Conservation (phyloP, 768 basidiomycete genomes). For the Leccinum aurantiacum region DNA sequence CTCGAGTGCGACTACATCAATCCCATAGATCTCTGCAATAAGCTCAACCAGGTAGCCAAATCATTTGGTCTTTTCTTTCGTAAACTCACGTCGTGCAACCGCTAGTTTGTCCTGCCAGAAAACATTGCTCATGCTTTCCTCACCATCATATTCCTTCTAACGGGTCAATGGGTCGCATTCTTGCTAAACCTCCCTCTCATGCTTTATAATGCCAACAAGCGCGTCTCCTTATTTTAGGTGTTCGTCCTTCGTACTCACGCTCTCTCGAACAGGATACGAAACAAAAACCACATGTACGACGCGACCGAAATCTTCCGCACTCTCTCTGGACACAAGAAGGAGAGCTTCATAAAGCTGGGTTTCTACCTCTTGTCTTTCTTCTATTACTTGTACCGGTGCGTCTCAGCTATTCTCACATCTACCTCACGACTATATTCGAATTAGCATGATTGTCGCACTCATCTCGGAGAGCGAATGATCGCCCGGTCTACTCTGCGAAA, state of each 20-base stretch:
- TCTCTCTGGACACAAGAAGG: slow-evolving; percentile 90
- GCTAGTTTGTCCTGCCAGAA: slow-evolving; percentile 95
- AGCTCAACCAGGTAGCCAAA: slow-evolving; percentile 85
- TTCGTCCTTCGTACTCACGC: neutral
- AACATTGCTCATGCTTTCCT: slow-evolving; percentile 94
- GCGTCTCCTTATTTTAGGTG: slow-evolving; percentile 31
- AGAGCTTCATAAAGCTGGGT: slow-evolving; percentile 92
- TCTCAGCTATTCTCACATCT: slow-evolving; percentile 9
- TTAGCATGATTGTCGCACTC: slow-evolving; percentile 83
- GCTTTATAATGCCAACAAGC: slow-evolving; percentile 94
- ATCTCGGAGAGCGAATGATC: slow-evolving; percentile 73
- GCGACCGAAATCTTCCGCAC: slow-evolving; percentile 99
- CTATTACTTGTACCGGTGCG: slow-evolving; percentile 88
- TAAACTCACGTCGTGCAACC: neutral
- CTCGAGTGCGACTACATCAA: slow-evolving; percentile 99
- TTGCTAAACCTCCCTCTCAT: slow-evolving; percentile 87
- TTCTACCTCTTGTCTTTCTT: slow-evolving; percentile 92
- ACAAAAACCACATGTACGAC: slow-evolving; percentile 97
- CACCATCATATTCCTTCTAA: slow-evolving; percentile 85
- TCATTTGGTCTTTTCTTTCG: neutral
- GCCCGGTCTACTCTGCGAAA: neutral
- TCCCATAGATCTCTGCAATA: slow-evolving; percentile 99
- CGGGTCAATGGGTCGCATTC: slow-evolving; percentile 94
- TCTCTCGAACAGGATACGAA: slow-evolving; percentile 64
- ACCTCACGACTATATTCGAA: neutral